phyloP scores from a whole-genome alignment of 2,329 filamentous ascomycete genomes.

The Daldinia eschscholtzii region DNA sequence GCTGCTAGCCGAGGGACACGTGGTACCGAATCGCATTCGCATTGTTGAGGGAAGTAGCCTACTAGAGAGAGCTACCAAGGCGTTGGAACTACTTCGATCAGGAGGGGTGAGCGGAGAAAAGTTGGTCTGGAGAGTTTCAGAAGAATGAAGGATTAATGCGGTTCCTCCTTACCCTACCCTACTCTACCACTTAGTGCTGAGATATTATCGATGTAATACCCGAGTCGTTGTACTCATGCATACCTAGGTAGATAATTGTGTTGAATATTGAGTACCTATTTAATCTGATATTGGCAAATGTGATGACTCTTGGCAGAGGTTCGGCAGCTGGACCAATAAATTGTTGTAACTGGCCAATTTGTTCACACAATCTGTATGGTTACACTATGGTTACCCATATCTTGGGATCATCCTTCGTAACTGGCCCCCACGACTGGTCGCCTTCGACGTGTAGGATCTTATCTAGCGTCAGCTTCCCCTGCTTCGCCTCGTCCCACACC shows the following conservation, averaged over 20 bases:
- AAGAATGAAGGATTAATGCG: conserved; percentile 35
- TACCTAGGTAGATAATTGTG: not conserved
- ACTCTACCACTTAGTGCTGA: not conserved
- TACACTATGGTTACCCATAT: conserved; percentile 31
- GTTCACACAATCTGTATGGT: not conserved
- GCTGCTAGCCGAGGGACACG: conserved; percentile 56
- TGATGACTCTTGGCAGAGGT: not conserved
- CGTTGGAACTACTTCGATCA: conserved; percentile 53
- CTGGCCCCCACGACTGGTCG: conserved; percentile 29
- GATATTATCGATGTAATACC: not conserved
- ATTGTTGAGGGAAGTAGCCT: conserved; percentile 57
- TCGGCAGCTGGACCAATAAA: not conserved
- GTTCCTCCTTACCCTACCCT: not conserved
- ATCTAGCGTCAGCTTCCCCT: conserved; percentile 36
- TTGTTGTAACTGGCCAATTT: not conserved
- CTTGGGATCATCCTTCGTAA: conserved; percentile 30
- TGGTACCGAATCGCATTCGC: conserved; percentile 58
- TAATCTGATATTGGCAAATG: not conserved
- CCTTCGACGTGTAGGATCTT: conserved; percentile 37
- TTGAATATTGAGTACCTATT: not conserved
- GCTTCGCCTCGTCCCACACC: conserved; percentile 32
- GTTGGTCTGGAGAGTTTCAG: conserved; percentile 55
- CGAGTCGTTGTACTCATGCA: not conserved
- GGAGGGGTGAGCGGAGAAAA: conserved; percentile 58
- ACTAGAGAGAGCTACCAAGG: conserved; percentile 57